Evolutionary conservation across 2,329 filamentous ascomycete genomes (phyloP).

Genomic region (Colletotrichum higginsianum): DNA sequence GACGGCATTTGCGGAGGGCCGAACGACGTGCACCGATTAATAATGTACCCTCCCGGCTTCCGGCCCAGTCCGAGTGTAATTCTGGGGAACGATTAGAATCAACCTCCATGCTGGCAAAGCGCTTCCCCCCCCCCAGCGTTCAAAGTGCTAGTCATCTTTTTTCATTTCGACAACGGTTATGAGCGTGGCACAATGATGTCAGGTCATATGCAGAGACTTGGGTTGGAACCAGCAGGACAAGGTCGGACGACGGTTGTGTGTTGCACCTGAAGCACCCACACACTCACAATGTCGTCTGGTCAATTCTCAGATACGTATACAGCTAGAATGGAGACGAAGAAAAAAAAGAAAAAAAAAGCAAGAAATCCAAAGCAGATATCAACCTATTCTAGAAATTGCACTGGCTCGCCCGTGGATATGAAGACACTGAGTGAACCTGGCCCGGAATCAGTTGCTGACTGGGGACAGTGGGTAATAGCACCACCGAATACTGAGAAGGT

Average conservation of each 20-base stretch:
- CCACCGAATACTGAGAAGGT: not conserved
- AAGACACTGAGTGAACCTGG: not conserved
- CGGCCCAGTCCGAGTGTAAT: constrained; percentile 11
- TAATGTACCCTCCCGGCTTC: constrained; percentile 25
- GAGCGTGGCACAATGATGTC: not conserved
- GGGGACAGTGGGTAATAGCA: not conserved
- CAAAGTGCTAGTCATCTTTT: not conserved
- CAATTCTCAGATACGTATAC: too few relatives aligned
- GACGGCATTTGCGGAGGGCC: constrained; percentile 38
- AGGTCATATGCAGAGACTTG: too few relatives aligned
- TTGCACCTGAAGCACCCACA: too few relatives aligned
- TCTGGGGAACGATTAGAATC: not conserved
- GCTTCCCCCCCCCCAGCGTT: not conserved
- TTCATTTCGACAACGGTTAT: not conserved
- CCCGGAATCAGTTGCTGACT: not conserved
- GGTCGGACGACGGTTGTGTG: not conserved
- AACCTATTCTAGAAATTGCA: too few relatives aligned
- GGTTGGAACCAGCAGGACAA: not conserved
- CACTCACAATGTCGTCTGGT: too few relatives aligned
- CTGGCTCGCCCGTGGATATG: too few relatives aligned
- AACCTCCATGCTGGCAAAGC: not conserved
- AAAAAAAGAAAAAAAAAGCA: too few relatives aligned
- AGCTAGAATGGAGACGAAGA: too few relatives aligned
- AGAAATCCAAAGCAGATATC: too few relatives aligned
- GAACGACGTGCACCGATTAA: constrained; percentile 32